Evolutionary conservation across 306 rosid genomes (phyloP).

Genomic region (Ochetophila trinervis): DNA sequence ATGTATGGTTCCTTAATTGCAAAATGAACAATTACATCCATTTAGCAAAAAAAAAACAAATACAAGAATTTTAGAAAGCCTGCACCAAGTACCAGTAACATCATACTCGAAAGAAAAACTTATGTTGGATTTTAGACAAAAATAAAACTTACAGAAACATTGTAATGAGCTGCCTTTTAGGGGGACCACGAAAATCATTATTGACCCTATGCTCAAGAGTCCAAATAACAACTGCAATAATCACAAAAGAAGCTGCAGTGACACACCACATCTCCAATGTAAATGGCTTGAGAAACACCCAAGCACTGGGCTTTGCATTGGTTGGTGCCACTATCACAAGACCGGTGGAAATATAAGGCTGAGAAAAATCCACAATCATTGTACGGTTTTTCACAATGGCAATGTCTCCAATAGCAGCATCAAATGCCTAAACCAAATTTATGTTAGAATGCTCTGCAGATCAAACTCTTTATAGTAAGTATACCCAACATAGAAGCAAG

Average conservation of each 20-base stretch:
- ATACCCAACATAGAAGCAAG: neutral
- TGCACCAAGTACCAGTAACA: neutral
- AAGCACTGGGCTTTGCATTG: constrained; percentile 57
- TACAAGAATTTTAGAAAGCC: neutral
- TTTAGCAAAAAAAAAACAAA: constrained; percentile 1
- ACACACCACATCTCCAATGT: constrained; percentile 82
- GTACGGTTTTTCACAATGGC: constrained; percentile 89
- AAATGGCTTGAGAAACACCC: constrained; percentile 91
- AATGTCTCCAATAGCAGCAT: constrained; percentile 95
- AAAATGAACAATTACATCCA: constrained; percentile 9
- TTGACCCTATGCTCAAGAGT: constrained; percentile 91
- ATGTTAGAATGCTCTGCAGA: constrained; percentile 12
- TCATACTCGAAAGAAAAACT: neutral
- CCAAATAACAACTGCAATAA: constrained; percentile 85
- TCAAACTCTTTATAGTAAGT: neutral
- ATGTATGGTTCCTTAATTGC: constrained; percentile 7
- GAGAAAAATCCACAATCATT: constrained; percentile 77
- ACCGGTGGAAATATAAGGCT: constrained; percentile 81
- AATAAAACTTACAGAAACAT: constrained; percentile 61
- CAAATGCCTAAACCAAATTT: constrained; percentile 55
- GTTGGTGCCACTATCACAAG: constrained; percentile 91
- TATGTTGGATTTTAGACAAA: constrained; percentile 5
- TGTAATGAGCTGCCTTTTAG: constrained; percentile 71
- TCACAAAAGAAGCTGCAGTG: constrained; percentile 64
- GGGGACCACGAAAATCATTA: constrained; percentile 89